These are phyloP conservation scores for Teratosphaeriaceae sp. DNA, from an alignment of 2,329 filamentous ascomycete genomes.

Conservation along the genomic window DNA sequence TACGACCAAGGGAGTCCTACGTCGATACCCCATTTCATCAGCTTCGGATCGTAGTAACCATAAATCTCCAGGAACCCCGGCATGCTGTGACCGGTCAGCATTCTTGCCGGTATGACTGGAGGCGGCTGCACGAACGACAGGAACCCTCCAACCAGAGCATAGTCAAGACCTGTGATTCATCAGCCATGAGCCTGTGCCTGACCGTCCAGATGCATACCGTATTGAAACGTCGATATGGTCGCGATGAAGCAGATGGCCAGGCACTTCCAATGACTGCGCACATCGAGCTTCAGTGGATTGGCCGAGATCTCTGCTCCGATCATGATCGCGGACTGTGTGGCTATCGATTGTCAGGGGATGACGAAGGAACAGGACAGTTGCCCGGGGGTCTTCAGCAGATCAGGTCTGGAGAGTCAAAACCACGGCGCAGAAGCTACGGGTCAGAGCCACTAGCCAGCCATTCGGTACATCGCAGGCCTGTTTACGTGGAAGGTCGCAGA, in stretches of 20 bases:
- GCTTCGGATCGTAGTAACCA: conserved; percentile 1
- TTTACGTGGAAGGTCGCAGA: too few relatives aligned
- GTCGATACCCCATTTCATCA: background rate
- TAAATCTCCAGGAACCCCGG: conserved; percentile 5
- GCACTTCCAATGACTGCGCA: conserved; percentile 4
- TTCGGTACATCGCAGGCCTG: too few relatives aligned
- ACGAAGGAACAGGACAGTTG: too few relatives aligned
- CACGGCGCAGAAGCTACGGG: too few relatives aligned
- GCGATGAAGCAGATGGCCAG: conserved; percentile 2
- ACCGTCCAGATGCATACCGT: background rate
- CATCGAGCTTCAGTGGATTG: conserved; percentile 5
- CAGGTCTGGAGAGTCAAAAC: too few relatives aligned
- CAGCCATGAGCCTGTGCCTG: background rate
- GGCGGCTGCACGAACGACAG: background rate
- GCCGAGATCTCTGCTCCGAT: conserved; percentile 3
- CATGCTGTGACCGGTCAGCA: background rate
- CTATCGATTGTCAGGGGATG: background rate
- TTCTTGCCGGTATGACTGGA: background rate
- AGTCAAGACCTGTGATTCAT: conserved; percentile 1
- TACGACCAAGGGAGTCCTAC: background rate
- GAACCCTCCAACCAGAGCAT: conserved; percentile 5
- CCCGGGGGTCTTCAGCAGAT: too few relatives aligned
- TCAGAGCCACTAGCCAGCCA: too few relatives aligned
- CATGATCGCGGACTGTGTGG: background rate
- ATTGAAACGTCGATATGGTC: conserved; percentile 3